Base-by-base conservation (phyloP, 192 early-diverging fungal genomes). In the Phycomyces blakesleeanus region DNA sequence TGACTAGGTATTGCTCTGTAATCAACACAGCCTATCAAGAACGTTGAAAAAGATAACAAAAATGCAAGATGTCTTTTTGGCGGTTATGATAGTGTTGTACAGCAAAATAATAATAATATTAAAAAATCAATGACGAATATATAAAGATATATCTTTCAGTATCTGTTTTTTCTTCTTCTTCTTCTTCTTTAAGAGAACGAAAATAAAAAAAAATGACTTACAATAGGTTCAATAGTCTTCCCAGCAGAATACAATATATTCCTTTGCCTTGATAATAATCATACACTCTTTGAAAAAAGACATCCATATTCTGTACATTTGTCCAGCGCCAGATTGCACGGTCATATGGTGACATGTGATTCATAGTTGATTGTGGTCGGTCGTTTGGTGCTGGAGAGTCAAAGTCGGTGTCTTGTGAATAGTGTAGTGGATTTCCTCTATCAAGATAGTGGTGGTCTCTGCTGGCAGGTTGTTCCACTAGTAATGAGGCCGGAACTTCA, bases 191-290 rank as follows among this genome's bases (percentile, higher is more conserved):
- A n/a, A 24, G 24, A 26, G 5, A 20, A 58, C 24, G 15, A 24
- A 76, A 44, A 34, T 26, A 38, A 44, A 20, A 51, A 25, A 39
- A 53, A 55, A 53, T n/a, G 42, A 84, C 85, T 79, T 80, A 89
- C 85, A 94, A 62, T 54, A 98, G 76, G 64, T 95, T 92, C 40
- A 92, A 72, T 7, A 88, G 62, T 34, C 90, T 76, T 21, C 84
- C 77, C 15, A 99, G 72, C 18, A 98, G 66, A 16, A 98, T 92
- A 40, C 85, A 89, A 60, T 84, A 80, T 51, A 91, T 77, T 10
- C 97, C 97, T 67, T 95, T 95, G 49, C 95, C 94, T 1, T 74
- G 76, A 64, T 89, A 98, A 75, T 97, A 98, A 11, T 80, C 61
- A 66, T 99, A 98, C 18, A 96, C 86, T 38, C 68, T 68, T 39